phyloP scores from a whole-genome alignment of 164 flowering plant genomes.

The Tinospora cordifolia region DNA sequence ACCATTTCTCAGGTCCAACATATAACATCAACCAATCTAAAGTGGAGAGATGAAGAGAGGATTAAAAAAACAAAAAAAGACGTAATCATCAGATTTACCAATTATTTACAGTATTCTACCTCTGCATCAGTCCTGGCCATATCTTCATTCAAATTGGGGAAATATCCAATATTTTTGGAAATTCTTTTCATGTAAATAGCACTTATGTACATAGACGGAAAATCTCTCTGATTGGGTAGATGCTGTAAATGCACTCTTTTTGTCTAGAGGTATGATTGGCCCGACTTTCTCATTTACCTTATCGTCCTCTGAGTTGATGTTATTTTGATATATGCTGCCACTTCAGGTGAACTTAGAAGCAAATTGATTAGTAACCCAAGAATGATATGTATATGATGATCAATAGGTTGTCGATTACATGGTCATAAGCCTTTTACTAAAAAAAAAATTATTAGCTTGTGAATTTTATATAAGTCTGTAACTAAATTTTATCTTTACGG shows the following conservation, averaged over 20 bases:
- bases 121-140: not conserved
- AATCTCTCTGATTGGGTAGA: not conserved
- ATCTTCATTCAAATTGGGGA: not conserved
- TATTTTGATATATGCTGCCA: not conserved
- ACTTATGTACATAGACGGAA: slow-evolving; percentile 16
- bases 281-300: not conserved
- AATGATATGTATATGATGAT: not conserved
- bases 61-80: too few species aligned
- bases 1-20: not conserved
- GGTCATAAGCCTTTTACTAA: too few species aligned
- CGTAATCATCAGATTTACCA: too few species aligned
- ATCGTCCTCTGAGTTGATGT: not conserved
- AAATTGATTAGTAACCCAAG: not conserved
- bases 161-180: not conserved
- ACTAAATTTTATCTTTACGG: too few species aligned
- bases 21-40: not conserved
- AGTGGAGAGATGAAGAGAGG: not conserved
- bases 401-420: too few species aligned
- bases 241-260: not conserved
- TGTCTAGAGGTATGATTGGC: not conserved
- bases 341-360: not conserved
- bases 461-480: too few species aligned
- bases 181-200: slow-evolving; percentile 33
- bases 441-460: too few species aligned
- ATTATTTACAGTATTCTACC: slow-evolving; percentile 2